Conservation (phyloP, 2,329 filamentous ascomycete genomes). For the Pseudohalonectria lignicola region DNA sequence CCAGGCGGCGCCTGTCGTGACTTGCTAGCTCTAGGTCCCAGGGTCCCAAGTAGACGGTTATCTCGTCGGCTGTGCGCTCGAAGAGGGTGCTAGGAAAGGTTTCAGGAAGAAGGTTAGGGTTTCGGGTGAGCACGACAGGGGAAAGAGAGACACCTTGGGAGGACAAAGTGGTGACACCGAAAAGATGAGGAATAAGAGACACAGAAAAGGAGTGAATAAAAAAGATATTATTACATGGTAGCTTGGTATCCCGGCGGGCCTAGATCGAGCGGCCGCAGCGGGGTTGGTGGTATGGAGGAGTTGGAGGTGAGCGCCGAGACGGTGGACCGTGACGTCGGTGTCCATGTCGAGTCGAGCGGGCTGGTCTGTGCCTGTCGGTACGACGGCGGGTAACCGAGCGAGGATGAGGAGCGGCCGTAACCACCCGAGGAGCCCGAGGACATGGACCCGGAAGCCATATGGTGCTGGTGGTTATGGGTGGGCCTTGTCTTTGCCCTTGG, state of each 20-base stretch:
- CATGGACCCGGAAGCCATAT: slow-evolving; percentile 8
- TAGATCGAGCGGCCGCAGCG: slow-evolving; percentile 34
- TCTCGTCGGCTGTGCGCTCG: slow-evolving; percentile 35
- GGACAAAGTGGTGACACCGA: no score
- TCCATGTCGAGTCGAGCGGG: slow-evolving; percentile 32
- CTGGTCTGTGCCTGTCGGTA: slow-evolving; percentile 29
- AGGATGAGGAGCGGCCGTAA: slow-evolving; percentile 34
- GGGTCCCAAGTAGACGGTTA: slow-evolving; percentile 39
- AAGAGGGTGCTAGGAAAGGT: slow-evolving; percentile 41
- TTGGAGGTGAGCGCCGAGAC: slow-evolving; percentile 28
- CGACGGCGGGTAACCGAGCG: slow-evolving; percentile 27
- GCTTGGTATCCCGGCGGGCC: slow-evolving; percentile 42
- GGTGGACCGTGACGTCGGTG: slow-evolving; percentile 28
- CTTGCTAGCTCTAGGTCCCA: slow-evolving; percentile 34
- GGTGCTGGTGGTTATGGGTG: no score
- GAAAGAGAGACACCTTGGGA: no score
- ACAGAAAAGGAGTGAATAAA: background rate
- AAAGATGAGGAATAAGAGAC: slow-evolving; percentile 5
- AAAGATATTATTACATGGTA: slow-evolving; percentile 30
- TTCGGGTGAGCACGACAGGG: no score
- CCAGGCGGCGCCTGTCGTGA: slow-evolving; percentile 33
- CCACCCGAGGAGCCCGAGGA: slow-evolving; percentile 30
- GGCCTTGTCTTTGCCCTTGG: no score
- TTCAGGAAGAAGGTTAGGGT: no score
- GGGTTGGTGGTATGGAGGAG: slow-evolving; percentile 25